Percentiles rank a stretch among this genome's conserved stretches.
Evolutionary conservation across 75 land plant species (phyloP).

Genomic region (Selaginella tamariscina): DNA sequence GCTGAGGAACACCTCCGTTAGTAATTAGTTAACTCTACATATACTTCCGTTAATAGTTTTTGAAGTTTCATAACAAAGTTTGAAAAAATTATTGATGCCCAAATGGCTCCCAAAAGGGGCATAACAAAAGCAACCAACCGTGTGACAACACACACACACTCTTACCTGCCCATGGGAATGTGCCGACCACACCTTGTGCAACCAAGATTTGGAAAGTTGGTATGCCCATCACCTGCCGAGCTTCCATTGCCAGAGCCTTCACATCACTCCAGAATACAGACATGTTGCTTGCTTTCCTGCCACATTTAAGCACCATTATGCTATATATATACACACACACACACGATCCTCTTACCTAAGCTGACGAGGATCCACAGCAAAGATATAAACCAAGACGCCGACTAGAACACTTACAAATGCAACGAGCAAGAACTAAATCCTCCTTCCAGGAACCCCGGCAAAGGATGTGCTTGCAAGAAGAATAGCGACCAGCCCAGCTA

Average conservation of each 20-base stretch:
- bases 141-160: no score
- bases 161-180: constrained; percentile 21
- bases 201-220: constrained; percentile 23
- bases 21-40: no score
- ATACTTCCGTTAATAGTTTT: no score
- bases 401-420: constrained; percentile 18
- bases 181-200: constrained; percentile 24
- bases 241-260: constrained; percentile 40
- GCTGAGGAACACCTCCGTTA: no score
- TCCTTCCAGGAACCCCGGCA: constrained; percentile 16
- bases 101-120: no score
- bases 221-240: constrained; percentile 30
- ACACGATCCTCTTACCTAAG: no score
- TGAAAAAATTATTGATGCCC: no score
- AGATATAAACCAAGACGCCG: constrained; percentile 10
- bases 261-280: constrained; percentile 28
- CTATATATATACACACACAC: no score
- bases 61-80: no score
- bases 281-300: no score
- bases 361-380: constrained; percentile 18
- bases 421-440: constrained; percentile 14
- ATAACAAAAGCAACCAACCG: no score
- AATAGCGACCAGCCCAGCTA: constrained; percentile 16
- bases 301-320: no score
- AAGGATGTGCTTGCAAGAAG: constrained; percentile 16